A percentile compares a stretch with the other conserved stretches of the same genome.
Conservation (phyloP, 306 rosid genomes). For the Styphnolobium japonicum region DNA sequence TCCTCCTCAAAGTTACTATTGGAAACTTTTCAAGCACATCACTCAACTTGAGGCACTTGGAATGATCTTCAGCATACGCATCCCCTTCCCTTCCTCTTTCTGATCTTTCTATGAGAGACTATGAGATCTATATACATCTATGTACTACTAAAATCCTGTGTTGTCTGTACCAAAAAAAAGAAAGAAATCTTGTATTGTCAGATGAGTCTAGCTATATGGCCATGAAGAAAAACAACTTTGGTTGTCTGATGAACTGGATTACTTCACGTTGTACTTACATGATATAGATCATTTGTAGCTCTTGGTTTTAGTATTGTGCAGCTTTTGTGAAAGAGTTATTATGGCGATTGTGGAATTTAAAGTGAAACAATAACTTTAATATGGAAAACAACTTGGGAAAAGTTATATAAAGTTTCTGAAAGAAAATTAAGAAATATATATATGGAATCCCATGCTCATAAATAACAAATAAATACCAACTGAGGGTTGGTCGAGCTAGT, state of each 20-base stretch:
- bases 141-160: not conserved
- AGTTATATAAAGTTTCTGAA: too few relatives aligned
- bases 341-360: not conserved
- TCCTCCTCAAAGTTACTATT: slow-evolving; percentile 52
- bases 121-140: not conserved
- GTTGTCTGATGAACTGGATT: too few relatives aligned
- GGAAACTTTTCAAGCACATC: slow-evolving; percentile 25
- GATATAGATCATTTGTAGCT: not conserved
- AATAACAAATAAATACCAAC: too few relatives aligned
- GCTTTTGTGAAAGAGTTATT: not conserved
- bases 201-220: not conserved
- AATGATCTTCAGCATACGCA: not conserved
- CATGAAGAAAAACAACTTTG: not conserved
- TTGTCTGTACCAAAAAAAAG: too few relatives aligned
- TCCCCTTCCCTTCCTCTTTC: not conserved
- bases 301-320: not conserved
- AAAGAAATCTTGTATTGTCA: not conserved
- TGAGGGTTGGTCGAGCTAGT: too few relatives aligned
- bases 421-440: too few relatives aligned
- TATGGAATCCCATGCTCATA: too few relatives aligned
- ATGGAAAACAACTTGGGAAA: too few relatives aligned
- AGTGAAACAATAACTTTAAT: too few relatives aligned
- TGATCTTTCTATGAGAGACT: not conserved
- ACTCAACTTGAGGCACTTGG: slow-evolving; percentile 1
- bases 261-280: not conserved